Conservation (phyloP, 2,329 filamentous ascomycete species). For the Graphilbum ipis-grandicollis region DNA sequence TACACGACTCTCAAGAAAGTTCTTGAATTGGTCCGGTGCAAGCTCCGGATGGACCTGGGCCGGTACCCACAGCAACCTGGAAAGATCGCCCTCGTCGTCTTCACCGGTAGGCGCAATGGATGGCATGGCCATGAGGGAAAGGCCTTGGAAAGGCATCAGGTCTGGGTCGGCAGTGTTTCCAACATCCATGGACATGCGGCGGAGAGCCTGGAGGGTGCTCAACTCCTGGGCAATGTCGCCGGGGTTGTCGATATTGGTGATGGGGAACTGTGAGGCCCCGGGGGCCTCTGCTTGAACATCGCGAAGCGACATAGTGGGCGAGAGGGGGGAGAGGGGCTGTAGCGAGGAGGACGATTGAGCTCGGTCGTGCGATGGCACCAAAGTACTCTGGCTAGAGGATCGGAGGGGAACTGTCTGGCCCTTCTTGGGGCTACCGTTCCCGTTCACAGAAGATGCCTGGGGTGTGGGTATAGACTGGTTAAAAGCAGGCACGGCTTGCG, state of each 20-base stretch:
- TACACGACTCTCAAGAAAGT: conserved; percentile 83
- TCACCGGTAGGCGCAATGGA: conserved; percentile 53
- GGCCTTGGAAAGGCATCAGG: conserved; percentile 51
- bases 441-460: conserved; percentile 14
- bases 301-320: conserved; percentile 34
- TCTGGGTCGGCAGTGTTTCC: conserved; percentile 56
- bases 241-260: conserved; percentile 80
- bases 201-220: conserved; percentile 77
- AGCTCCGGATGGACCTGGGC: conserved; percentile 87
- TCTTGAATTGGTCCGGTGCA: conserved; percentile 91
- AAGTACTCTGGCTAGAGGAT: conserved; percentile 20
- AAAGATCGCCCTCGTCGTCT: conserved; percentile 75
- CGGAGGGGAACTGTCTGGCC: conserved; percentile 16
- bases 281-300: conserved; percentile 40
- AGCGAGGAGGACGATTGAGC: conserved; percentile 14
- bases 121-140: conserved; percentile 51
- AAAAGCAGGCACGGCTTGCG: no score
- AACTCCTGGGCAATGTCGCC: conserved; percentile 82
- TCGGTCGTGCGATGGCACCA: conserved; percentile 20
- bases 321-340: conserved; percentile 25
- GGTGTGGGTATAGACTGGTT: no score
- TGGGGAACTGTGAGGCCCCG: conserved; percentile 48
- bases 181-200: conserved; percentile 91
- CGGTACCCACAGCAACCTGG: conserved; percentile 86
- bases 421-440: conserved; percentile 21